phyloP scores from a whole-genome alignment of 805 yeast genomes.

The Nakazawaea ambrosiae region DNA sequence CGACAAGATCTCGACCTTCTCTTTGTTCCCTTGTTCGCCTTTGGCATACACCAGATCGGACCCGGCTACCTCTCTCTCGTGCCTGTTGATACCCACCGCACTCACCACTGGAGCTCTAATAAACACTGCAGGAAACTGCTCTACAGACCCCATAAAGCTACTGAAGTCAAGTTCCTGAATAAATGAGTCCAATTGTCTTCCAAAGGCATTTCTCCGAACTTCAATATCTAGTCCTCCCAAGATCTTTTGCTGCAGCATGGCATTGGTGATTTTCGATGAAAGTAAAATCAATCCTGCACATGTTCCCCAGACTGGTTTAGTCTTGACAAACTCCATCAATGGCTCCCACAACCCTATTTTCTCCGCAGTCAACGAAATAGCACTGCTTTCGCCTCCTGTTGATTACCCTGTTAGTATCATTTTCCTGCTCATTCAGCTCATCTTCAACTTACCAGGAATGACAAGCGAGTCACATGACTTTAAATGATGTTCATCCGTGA shows the following conservation, averaged over 20 bases:
- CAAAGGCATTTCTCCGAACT: constrained; percentile 71
- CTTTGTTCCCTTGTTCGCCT: too few relatives aligned
- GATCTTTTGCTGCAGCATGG: constrained; percentile 44
- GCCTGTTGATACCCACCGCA: constrained; percentile 12
- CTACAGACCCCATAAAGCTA: constrained; percentile 31
- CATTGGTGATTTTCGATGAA: constrained; percentile 45
- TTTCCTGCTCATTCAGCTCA: neutral
- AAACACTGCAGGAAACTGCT: constrained; percentile 39
- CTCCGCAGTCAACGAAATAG: constrained; percentile 67
- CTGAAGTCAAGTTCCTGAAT: constrained; percentile 35
- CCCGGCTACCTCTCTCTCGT: too few relatives aligned
- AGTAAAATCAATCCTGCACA: constrained; percentile 77
- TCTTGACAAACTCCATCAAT: constrained; percentile 41
- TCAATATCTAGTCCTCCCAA: constrained; percentile 60
- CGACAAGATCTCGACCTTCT: constrained; percentile 38
- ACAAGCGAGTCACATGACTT: constrained; percentile 48
- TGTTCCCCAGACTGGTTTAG: constrained; percentile 74
- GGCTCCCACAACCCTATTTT: constrained; percentile 52
- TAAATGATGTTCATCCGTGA: constrained; percentile 47
- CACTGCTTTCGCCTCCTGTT: constrained; percentile 55
- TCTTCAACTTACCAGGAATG: constrained; percentile 43
- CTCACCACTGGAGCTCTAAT: constrained; percentile 71
- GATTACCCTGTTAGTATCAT: neutral
- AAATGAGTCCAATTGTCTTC: constrained; percentile 69
- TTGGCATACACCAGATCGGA: too few relatives aligned